Conservation (phyloP, 108 stramenopile genomes). For the Fistulifera pelliculosa region DNA sequence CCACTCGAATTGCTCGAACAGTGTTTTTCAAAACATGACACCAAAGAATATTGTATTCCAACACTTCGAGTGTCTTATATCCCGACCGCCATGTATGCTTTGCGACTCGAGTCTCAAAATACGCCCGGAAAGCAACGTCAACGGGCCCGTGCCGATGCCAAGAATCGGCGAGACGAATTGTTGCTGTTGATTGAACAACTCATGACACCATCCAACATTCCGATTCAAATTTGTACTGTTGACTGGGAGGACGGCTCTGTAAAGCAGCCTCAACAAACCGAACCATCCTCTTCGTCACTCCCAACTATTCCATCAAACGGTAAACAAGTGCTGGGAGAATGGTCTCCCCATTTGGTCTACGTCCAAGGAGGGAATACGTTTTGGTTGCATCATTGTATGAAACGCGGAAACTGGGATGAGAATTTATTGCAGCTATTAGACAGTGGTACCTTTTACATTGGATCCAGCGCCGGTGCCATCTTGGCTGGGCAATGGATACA, state of each 20-base stretch:
- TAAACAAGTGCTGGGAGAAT: slow-evolving; percentile 34
- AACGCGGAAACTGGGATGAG: slow-evolving; percentile 32
- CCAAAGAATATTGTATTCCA: background rate
- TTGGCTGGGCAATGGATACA: slow-evolving; percentile 48
- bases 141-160: slow-evolving; percentile 76
- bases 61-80: slow-evolving; percentile 63
- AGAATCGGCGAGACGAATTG: slow-evolving; percentile 51
- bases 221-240: slow-evolving; percentile 27
- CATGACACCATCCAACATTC: slow-evolving; percentile 6
- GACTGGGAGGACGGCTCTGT: slow-evolving; percentile 73
- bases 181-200: slow-evolving; percentile 34
- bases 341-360: slow-evolving; percentile 73
- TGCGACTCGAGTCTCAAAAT: slow-evolving; percentile 43
- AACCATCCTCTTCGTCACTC: too few species aligned
- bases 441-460: slow-evolving; percentile 64
- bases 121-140: slow-evolving; percentile 83
- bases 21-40: background rate
- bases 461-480: slow-evolving; percentile 81
- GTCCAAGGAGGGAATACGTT: slow-evolving; percentile 89
- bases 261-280: slow-evolving; percentile 41
- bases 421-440: background rate
- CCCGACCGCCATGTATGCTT: slow-evolving; percentile 85
- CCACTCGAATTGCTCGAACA: background rate
- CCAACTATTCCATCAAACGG: slow-evolving; percentile 13
- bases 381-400: slow-evolving; percentile 81